Evolutionary conservation across 148 eudicot species (phyloP), one percentile per base, ranked within the genome.

Genomic region (Cornus controversa): DNA sequence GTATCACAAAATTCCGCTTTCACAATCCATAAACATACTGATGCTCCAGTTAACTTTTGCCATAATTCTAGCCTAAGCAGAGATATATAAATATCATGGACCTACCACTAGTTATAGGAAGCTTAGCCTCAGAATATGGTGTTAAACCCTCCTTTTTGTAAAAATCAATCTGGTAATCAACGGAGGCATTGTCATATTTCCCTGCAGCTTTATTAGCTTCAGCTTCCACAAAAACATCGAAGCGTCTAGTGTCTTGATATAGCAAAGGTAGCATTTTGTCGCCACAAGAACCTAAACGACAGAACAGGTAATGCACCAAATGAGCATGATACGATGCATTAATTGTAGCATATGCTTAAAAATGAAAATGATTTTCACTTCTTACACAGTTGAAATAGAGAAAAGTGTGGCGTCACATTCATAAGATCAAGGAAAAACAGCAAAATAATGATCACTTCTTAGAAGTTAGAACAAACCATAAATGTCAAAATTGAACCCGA

Each of bases 201-300:
- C 90, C 94, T 67, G 90, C 97, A 66, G 89, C 94, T 85, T 94
- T 94, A 82, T 94, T 94, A 63, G 98, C 98, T 81, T 92, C 97
- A 58, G 98, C 98, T 88, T 94, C 98, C 69, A 80, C 91, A 88
- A 94, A 94, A 71, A 94, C 98, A 69, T 94, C 97, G 78, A 91
- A 94, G 77, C 98, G 96, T 79, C 80, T 81, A 94, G 84, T 94
- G 98, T 82, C 93, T 91, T 75, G 98, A 94, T 78, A 94, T 94
- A 68, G 98, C 97, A 86, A 91, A 91, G 68, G 95, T 89, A 66
- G 97, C 95, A 90, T 92, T 94, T 82, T 94, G 90, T 31, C 98
- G 95, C 98, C 98, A 94, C 87, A 94, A 90, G 82, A 92, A 94
- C 89, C 98, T 94, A 84, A 76, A 26, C 28, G 62, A 72, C 45